phyloP scores from a whole-genome alignment of 202 grass and related monocot species.

The Digitaria exilis region DNA sequence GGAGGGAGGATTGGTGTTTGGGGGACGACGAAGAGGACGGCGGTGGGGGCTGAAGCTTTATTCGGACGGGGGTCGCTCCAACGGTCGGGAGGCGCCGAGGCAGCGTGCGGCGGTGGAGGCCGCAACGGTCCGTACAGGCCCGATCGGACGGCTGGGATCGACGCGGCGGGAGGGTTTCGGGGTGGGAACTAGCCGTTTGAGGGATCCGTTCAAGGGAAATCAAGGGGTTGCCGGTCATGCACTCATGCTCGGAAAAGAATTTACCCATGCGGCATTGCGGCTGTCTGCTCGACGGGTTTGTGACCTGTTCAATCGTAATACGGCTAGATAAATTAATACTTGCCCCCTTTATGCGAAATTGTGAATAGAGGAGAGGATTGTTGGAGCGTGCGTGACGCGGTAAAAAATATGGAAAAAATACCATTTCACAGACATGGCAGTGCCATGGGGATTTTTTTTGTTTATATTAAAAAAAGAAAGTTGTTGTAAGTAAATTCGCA shows the following conservation, averaged over 20 bases:
- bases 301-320: not conserved
- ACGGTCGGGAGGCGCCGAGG: conserved; percentile 35
- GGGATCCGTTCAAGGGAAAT: not conserved
- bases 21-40: not conserved
- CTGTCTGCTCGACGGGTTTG: too few species aligned
- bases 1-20: not conserved
- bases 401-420: not conserved
- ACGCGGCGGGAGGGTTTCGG: too few species aligned
- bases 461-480: not conserved
- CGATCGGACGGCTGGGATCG: conserved; percentile 10
- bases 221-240: not conserved
- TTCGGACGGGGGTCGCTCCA: conserved; percentile 25
- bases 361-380: not conserved
- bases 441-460: not conserved
- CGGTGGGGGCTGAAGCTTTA: conserved; percentile 30
- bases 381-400: not conserved
- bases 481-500: too few species aligned
- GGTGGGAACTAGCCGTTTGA: conserved; percentile 45
- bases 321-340: not conserved
- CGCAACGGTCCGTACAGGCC: not conserved
- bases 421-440: not conserved
- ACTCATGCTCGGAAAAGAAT: not conserved
- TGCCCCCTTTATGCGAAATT: not conserved
- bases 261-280: not conserved
- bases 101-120: not conserved